These are phyloP conservation scores for Chlorophyllum brunneum DNA, from an alignment of 768 basidiomycete genomes.

Conservation along the genomic window DNA sequence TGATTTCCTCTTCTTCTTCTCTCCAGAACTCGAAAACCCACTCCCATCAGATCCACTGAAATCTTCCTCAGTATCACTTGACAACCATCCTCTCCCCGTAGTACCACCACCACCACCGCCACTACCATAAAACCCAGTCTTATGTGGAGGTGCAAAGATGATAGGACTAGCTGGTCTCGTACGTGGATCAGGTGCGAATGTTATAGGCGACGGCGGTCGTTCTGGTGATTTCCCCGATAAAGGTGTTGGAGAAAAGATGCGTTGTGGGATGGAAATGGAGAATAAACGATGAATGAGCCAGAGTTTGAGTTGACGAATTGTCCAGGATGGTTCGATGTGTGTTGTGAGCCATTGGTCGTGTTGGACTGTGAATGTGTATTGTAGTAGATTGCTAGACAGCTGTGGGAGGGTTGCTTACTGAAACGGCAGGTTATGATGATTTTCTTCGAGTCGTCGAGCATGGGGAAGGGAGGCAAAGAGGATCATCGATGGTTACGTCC, in stretches of 20 bases:
- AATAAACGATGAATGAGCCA: conserved; percentile 59
- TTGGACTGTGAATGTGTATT: conserved; percentile 36
- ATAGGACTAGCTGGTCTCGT: conserved; percentile 40
- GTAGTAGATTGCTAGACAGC: background rate
- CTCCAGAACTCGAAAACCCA: background rate
- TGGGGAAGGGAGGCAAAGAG: background rate
- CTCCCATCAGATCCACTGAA: background rate
- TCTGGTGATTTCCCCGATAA: conserved; percentile 10
- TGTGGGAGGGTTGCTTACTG: conserved; percentile 6
- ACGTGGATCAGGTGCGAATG: conserved; percentile 51
- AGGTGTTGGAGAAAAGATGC: conserved; percentile 17
- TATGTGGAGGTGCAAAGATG: conserved; percentile 30
- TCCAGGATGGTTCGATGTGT: conserved; percentile 57
- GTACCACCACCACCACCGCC: background rate
- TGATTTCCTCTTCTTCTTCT: conserved; percentile 1
- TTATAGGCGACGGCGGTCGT: conserved; percentile 64
- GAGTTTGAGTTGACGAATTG: conserved; percentile 58
- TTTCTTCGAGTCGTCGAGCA: background rate
- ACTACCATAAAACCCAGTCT: conserved; percentile 12
- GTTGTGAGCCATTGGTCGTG: conserved; percentile 80
- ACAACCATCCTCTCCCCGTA: background rate
- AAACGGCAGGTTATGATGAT: conserved; percentile 11
- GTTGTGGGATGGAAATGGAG: conserved; percentile 29
- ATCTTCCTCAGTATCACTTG: conserved; percentile 15
- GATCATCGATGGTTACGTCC: background rate